A percentile compares a stretch with the other conserved stretches of the same genome.
Evolutionary conservation across 2,329 filamentous ascomycete genomes (phyloP).

Genomic region (Colletotrichum gloeosporioides): DNA sequence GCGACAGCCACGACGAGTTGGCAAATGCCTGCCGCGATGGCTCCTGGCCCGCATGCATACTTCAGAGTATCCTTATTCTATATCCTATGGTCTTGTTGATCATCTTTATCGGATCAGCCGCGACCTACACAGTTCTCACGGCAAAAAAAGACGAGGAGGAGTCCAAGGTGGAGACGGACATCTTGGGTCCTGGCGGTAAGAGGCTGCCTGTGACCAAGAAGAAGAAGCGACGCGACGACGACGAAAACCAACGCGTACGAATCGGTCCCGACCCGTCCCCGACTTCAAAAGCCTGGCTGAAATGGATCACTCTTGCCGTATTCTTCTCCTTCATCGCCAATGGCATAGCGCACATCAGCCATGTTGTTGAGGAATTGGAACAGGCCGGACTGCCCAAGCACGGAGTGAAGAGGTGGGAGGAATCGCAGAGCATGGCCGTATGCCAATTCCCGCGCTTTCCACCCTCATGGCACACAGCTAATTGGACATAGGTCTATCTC

Average conservation of each 20-base stretch:
- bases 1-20: not conserved
- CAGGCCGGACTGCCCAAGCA: not conserved
- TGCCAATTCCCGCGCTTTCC: not conserved
- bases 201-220: slow-evolving; percentile 76
- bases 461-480: slow-evolving; percentile 16
- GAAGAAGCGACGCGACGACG: slow-evolving; percentile 44
- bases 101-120: slow-evolving; percentile 55
- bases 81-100: slow-evolving; percentile 59
- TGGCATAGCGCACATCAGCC: slow-evolving; percentile 55
- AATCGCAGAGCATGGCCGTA: slow-evolving; percentile 19
- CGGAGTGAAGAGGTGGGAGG: not conserved
- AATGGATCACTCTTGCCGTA: slow-evolving; percentile 73
- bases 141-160: slow-evolving; percentile 52
- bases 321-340: slow-evolving; percentile 79
- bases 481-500: slow-evolving; percentile 73
- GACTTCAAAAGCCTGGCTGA: slow-evolving; percentile 75
- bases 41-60: slow-evolving; percentile 33
- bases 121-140: slow-evolving; percentile 58
- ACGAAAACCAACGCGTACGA: slow-evolving; percentile 34
- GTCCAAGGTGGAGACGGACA: slow-evolving; percentile 48
- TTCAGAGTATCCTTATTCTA: slow-evolving; percentile 53
- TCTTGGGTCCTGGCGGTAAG: slow-evolving; percentile 85
- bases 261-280: slow-evolving; percentile 49
- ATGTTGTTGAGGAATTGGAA: slow-evolving; percentile 15
- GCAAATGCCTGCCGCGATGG: slow-evolving; percentile 12